These are phyloP conservation scores for Parietaria judaica DNA, from an alignment of 306 rosid genomes.

Conservation along the genomic window DNA sequence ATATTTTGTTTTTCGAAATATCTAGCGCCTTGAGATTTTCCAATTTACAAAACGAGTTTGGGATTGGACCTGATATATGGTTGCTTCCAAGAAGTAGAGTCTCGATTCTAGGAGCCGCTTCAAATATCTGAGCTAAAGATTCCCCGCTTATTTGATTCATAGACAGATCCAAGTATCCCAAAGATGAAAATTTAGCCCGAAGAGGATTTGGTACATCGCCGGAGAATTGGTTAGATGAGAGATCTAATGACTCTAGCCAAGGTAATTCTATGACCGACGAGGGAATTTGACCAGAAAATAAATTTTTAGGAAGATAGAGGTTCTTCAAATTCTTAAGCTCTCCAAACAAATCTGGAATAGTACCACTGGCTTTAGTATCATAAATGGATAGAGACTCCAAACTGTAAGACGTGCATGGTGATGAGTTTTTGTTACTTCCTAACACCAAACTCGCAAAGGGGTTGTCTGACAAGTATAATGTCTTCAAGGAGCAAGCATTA, in stretches of 20 bases:
- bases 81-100: too few species aligned
- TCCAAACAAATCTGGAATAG: conserved; percentile 20
- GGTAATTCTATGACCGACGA: conserved; percentile 27
- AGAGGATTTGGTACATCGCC: conserved; percentile 1
- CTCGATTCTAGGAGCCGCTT: too few species aligned
- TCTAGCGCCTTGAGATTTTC: too few species aligned
- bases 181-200: neutral
- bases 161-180: neutral
- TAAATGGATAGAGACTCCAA: neutral
- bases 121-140: too few species aligned
- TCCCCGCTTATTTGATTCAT: too few species aligned
- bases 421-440: neutral
- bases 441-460: too few species aligned
- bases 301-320: conserved; percentile 4
- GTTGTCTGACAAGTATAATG: neutral
- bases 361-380: conserved; percentile 6
- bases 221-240: conserved; percentile 10
- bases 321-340: conserved; percentile 6
- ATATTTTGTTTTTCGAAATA: neutral
- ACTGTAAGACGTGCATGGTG: neutral
- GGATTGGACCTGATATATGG: too few species aligned
- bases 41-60: too few species aligned
- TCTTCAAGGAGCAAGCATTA: too few species aligned
- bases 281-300: conserved; percentile 26
- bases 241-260: conserved; percentile 6